Evolutionary conservation across 371 early-diverging fungal genomes (phyloP).

Genomic region (Circinella umbellata): DNA sequence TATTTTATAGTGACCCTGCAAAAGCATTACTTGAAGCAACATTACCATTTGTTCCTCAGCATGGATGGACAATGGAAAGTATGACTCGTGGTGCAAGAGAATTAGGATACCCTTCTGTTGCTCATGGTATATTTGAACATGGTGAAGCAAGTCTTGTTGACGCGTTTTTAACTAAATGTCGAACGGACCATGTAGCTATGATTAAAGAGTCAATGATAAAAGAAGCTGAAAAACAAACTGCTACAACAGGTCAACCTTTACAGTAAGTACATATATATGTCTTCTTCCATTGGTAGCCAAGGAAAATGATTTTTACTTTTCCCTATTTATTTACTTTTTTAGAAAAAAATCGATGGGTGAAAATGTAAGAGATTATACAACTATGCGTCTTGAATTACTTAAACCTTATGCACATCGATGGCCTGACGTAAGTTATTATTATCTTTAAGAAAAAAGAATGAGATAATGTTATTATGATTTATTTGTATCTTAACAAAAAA

Average conservation of each 20-base stretch:
- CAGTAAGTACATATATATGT: neutral
- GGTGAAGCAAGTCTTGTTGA: slow-evolving; percentile 78
- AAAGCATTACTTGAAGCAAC: slow-evolving; percentile 66
- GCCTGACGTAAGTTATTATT: slow-evolving; percentile 69
- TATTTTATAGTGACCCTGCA: slow-evolving; percentile 9
- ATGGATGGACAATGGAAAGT: slow-evolving; percentile 79
- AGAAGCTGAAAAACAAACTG: neutral
- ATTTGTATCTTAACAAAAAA: neutral
- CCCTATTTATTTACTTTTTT: neutral
- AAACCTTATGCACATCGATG: slow-evolving; percentile 76
- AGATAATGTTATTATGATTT: no score
- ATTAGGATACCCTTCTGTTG: slow-evolving; percentile 74
- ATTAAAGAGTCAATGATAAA: slow-evolving; percentile 31
- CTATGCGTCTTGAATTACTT: slow-evolving; percentile 73
- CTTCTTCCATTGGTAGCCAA: neutral
- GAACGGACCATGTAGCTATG: slow-evolving; percentile 60
- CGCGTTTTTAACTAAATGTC: slow-evolving; percentile 73
- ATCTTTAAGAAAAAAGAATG: neutral
- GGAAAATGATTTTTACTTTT: neutral
- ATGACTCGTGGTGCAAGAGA: slow-evolving; percentile 69
- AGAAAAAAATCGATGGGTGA: slow-evolving; percentile 51
- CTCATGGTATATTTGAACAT: slow-evolving; percentile 73
- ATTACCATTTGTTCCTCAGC: slow-evolving; percentile 64
- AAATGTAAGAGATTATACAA: slow-evolving; percentile 68
- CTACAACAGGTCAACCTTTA: neutral